These are phyloP conservation scores for Colletotrichum siamense DNA, from an alignment of 2,329 filamentous ascomycete genomes.

Conservation along the genomic window DNA sequence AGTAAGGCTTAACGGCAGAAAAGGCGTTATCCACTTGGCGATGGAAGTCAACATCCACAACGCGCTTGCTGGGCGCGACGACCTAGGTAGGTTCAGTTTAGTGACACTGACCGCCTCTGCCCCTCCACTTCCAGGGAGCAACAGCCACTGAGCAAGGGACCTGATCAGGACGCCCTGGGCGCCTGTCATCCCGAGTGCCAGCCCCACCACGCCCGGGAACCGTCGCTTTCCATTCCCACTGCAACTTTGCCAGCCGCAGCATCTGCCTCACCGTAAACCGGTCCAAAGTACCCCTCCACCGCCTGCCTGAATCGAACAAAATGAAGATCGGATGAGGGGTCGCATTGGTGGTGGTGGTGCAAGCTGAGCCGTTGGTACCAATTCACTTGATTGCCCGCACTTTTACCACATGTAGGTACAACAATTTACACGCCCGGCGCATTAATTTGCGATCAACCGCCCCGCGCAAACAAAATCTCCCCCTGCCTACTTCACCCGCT, in stretches of 20 bases:
- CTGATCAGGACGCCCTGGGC: not conserved
- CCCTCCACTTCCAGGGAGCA: not conserved
- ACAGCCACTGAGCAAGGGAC: not conserved
- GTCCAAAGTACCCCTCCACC: not conserved
- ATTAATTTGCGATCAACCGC: conserved; percentile 16
- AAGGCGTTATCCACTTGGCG: not conserved
- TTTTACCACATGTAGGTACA: not conserved
- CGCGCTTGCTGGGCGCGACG: not conserved
- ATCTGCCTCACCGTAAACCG: not conserved
- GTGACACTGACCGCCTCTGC: not conserved
- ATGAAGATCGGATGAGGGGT: conserved; percentile 20
- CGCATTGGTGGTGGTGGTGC: not conserved
- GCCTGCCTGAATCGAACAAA: not conserved
- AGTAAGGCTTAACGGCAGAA: conserved; percentile 20
- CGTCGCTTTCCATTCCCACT: not conserved
- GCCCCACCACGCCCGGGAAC: not conserved
- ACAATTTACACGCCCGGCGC: not conserved
- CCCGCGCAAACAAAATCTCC: conserved; percentile 4
- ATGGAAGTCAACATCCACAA: not conserved
- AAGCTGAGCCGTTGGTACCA: not conserved
- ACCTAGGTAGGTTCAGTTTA: not conserved
- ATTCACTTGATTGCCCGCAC: not conserved
- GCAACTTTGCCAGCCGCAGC: not conserved
- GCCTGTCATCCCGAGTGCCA: conserved; percentile 5
- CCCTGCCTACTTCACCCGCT: not conserved